Evolutionary conservation across 2,329 filamentous ascomycete species (phyloP), one percentile per base, ranked within the genome.

Genomic region (Magnaporthiopsis incrustans): DNA sequence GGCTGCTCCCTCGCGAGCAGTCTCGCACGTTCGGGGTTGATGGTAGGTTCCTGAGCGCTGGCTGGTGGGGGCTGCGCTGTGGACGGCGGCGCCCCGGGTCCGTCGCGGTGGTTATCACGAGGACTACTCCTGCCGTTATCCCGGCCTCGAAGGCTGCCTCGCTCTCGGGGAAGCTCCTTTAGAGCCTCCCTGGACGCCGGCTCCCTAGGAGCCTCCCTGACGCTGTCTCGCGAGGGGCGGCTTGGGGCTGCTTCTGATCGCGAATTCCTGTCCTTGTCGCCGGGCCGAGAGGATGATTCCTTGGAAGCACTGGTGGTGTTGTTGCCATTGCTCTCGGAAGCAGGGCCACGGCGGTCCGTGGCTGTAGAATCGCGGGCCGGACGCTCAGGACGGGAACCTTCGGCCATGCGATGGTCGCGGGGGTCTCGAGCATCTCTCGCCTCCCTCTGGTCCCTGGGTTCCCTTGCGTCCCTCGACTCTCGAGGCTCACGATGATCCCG

Each of bases 1-100:
- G 75, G 65, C 25, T 73, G 72, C 38, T 78, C 76, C 56, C 71
- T 72, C 1, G 76, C 76, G 62, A 84, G 78, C 6, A 83, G 73
- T 11, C 82, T 78, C 35, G 82, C 81, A 64, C 84, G 78, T 62
- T 84, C 82, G 1, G 84, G 82, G 66, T 85, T 85, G 69, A 85
- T 81, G 11, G 76, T 74, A 10, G 82, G 81, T 14, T 82, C 83
- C 25, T 74, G 71, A 2, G 69, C 18, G 12, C 74, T 71, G 4
- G 67, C 65, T 35, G 73, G 70, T 5, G 68, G 67, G 56, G 72
- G 71, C 50, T 73, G 68, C 1, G 70, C 66, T 53, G 74, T 67
- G 14, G 74, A 68, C 18, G 44, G 8, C n/a, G 73, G 63, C 35
- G 72, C 66, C 12, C 35, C 22, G 4, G 62, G 50, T 27, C 25